Base-by-base conservation (phyloP, 768 basidiomycete genomes). In the Exidia glandulosa region DNA sequence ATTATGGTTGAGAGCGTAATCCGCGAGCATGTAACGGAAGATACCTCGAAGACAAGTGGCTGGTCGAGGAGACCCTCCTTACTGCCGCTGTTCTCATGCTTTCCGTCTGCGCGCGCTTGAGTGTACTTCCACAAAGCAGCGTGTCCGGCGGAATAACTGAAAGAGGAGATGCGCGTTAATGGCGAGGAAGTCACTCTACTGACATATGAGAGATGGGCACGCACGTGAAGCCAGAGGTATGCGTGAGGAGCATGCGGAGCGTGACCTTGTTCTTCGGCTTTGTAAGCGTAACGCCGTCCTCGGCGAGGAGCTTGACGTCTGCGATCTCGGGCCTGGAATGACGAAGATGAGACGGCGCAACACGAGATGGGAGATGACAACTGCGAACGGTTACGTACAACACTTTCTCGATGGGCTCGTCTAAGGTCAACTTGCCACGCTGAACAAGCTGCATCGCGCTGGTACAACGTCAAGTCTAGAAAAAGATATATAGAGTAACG, bases 161-260 rank as follows among this genome's bases (percentile, higher is more conserved):
- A 45, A 45, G 41, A 13, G 41, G n/a, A 32, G 14, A 16, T 34
- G 33, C 14, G 1, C 1, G 12, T 56, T 32, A 3, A 16, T n/a
- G n/a, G 6, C 23, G 6, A 54, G 7, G 50, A 31, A 3, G 25
- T 29, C 23, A 36, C 34, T 1, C 7, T 19, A 27, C 12, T 25
- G 41, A 31, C 30, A 57, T 23, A 33, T n/a, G 6, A 16, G 57
- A 34, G 25, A 31, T 37, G 29, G 29, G 36, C 31, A 57, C 57
- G 25, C 30, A 57, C 23, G 34, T 33, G 27, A 57, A 37, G 32
- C 57, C 57, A 16, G 57, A 57, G 4, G 57, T 57, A n/a, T 57
- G 57, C 1, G 57, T 57, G 23, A 57, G 41, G 6, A 57, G 33
- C 57, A 57, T 57, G 14, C 57, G 57, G 27, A 57, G 57, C n/a